Evolutionary conservation across 1,284 basidiomycete species (phyloP), one percentile per base, ranked within the genome.

Genomic region (Ustilago xerochloae): DNA sequence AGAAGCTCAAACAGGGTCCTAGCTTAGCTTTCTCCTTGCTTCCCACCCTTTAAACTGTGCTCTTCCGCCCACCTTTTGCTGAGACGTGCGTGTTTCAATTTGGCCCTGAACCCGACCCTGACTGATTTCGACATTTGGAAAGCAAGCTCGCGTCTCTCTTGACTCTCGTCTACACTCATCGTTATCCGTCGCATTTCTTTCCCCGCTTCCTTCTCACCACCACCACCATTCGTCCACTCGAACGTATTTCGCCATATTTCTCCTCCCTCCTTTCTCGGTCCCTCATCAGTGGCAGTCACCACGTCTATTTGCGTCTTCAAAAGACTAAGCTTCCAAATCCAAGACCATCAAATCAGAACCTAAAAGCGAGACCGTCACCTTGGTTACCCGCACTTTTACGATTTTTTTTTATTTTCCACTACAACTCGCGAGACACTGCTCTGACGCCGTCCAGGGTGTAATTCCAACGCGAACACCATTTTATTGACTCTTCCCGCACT

Each of bases 131-230:
- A 9, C 18, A 6, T 22, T 26, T 43, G 22, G n/a, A n/a, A 10
- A 24, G 20, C 41, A 12, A 13, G 39, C 8, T 18, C 20, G 22
- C 41, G 9, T 2, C 55, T 22, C 36, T 38, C 6, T 67, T 61
- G 36, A 36, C 30, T 52, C 45, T 56, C 43, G 51, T 51, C 51
- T 50, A 62, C 53, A 39, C 43, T 45, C 63, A 64, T 69, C 65
- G 71, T 69, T 69, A 68, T 68, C 65, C 63, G 64, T 73, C 70
- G 64, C 53, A 53, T 18, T 18, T 56, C 62, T 68, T 65, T 53
- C 58, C 64, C 59, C 22, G 33, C 39, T 29, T 47, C 33, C 43
- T 30, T 45, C 32, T 41, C 52, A 54, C 48, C 49, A 51, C n/a
- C 49, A 20, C 15, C 33, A 46, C 24, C 22, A 8, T 4, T 46